Evolutionary conservation across 164 flowering plant species (phyloP), one percentile per base, ranked within the genome.

Genomic region (Vitis amurensis): DNA sequence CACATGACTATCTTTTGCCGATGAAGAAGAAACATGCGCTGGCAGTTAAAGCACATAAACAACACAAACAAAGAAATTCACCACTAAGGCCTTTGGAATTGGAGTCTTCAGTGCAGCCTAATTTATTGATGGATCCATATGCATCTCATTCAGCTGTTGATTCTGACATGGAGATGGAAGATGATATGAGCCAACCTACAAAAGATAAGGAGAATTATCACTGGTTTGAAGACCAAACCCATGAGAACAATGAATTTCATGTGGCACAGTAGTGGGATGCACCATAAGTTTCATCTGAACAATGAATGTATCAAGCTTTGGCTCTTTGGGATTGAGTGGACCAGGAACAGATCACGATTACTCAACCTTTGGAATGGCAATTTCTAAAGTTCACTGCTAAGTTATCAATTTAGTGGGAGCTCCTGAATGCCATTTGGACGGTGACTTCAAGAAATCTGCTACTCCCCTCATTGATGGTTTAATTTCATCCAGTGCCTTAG

Each of bases 111-210:
- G 1, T 7, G 31, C 73, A 67, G 23, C 16, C 68, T 4, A 51
- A 63, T 68, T 50, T 59, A 68, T 67, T 71, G 31, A 50, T 13
- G 30, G 63, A 64, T 69, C 77, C 69, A 64, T 73, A 70, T 63
- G 68, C n/a, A 60, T 66, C 80, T 53, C 51, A 66, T 74, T 80
- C 89, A 53, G 77, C 82, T 55, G 75, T 82, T 64, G 91, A 87
- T 83, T 93, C 98, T 66, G 97, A 91, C 81, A 87, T 94, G 89
- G 97, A 94, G 68, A 87, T 90, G 90, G 97, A 90, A 86, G 98
- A 87, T 87, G 94, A 86, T 69, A 73, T 84, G 55, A 77, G 78
- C 17, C 84, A 76, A 67, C 64, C 81, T 61, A 83, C 77, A 56
- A 75, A 78, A 76, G 87, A 80, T 44, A 72, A 66, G 61, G 73